Evolutionary conservation across 2,329 filamentous ascomycete species (phyloP).

Genomic region (Ceratocystiopsis brevicomis): DNA sequence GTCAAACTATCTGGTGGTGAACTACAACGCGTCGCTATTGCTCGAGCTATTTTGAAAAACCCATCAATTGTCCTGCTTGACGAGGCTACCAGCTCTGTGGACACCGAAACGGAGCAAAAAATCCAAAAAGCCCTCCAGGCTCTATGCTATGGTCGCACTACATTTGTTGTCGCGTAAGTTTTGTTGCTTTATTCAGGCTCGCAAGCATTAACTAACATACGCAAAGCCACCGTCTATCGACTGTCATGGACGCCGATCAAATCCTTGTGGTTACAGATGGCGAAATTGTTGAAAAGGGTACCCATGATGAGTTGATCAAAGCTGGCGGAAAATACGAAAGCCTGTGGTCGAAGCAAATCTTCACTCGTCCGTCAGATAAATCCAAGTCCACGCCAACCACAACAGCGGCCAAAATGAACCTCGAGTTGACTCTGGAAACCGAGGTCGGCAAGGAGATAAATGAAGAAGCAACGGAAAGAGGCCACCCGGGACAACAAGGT

Average conservation of each 20-base stretch:
- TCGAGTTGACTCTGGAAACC: slow-evolving; percentile 19
- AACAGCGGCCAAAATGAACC: slow-evolving; percentile 13
- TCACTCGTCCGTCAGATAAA: slow-evolving; percentile 27
- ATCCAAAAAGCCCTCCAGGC: slow-evolving; percentile 42
- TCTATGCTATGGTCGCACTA: slow-evolving; percentile 42
- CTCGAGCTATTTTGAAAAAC: slow-evolving; percentile 52
- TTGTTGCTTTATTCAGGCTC: too few relatives aligned
- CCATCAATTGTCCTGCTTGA: slow-evolving; percentile 62
- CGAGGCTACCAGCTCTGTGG: slow-evolving; percentile 61
- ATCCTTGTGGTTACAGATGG: slow-evolving; percentile 48
- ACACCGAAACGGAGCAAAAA: slow-evolving; percentile 48
- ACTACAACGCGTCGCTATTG: slow-evolving; percentile 47
- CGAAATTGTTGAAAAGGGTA: slow-evolving; percentile 42
- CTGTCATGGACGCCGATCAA: slow-evolving; percentile 48
- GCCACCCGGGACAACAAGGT: too few relatives aligned
- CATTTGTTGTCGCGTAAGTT: slow-evolving; percentile 44
- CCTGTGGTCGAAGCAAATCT: slow-evolving; percentile 44
- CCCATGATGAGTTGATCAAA: slow-evolving; percentile 37
- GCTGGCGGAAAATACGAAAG: slow-evolving; percentile 42
- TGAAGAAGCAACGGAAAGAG: too few relatives aligned
- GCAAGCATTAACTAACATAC: background rate
- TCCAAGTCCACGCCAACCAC: slow-evolving; percentile 4
- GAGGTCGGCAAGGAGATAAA: slow-evolving; percentile 13
- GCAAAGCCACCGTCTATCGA: slow-evolving; percentile 45
- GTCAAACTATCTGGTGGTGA: slow-evolving; percentile 48